Base-by-base conservation (phyloP, 495 filamentous ascomycete genomes). In the Eremomyces bilateralis region DNA sequence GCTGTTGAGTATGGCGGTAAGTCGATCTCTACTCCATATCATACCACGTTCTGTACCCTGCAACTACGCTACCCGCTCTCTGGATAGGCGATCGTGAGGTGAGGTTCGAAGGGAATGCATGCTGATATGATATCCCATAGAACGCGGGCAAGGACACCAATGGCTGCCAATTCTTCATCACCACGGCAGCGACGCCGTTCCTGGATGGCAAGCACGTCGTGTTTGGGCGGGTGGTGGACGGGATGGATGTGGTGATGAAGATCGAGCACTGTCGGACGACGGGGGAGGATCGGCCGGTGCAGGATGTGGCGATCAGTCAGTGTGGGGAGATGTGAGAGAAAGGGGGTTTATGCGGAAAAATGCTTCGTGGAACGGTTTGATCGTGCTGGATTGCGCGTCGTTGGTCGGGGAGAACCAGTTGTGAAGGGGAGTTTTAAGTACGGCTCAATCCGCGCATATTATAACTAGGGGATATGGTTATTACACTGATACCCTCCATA, bases 91-190 rank as follows among this genome's bases (percentile, higher is more conserved):
- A n/a, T n/a, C n/a, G n/a, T n/a, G n/a, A n/a, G n/a, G n/a, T n/a
- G n/a, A n/a, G n/a, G n/a, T n/a, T n/a, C n/a, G n/a, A n/a, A n/a
- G n/a, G n/a, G 13, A 8, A 4, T 39, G n/a, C 15, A 21, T 3
- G n/a, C 27, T 39, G 19, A 41, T 37, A 17, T 27, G 37, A 1
- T 2, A n/a, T 21, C 1, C 3, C n/a, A 1, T 38, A 85, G 76
- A 97, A 95, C 48, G 78, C 79, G 13, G 90, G 90, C 4, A 78
- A 80, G 13, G 76, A 95, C 51, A 84, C 79, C 36, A 97, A 95
- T 51, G 90, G 90, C 11, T 84, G 71, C 36, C 90, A 95, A 52
- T 97, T 97, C 58, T 97, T 97, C 61, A 85, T 95, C 56, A 93
- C 80, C 2, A 83, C 77, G 0, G 76, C 74, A 8, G 60, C 76